These are phyloP conservation scores for Verticillium longisporum DNA, from an alignment of 2,329 filamentous ascomycete species.

Conservation along the genomic window DNA sequence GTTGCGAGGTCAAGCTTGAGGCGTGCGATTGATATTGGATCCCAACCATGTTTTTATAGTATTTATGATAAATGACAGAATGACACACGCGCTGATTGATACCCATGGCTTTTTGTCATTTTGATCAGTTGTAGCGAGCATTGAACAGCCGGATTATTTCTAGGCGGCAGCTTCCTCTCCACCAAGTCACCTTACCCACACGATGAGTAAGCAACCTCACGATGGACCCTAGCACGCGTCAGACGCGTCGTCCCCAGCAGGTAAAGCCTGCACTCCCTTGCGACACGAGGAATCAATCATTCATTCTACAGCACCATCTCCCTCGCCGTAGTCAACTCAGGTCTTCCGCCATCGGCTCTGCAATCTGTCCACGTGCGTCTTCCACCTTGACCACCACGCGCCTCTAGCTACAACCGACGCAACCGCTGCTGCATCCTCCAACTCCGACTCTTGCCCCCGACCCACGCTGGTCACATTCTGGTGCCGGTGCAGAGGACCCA, in stretches of 20 bases:
- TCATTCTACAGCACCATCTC: background rate
- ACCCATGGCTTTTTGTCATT: background rate
- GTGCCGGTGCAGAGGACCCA: slow-evolving; percentile 27
- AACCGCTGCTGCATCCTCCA: background rate
- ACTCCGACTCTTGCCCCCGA: background rate
- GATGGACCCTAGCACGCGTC: no score
- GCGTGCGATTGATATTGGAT: background rate
- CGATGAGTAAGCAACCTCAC: no score
- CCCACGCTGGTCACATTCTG: slow-evolving; percentile 16
- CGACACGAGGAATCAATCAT: no score
- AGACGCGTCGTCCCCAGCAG: no score
- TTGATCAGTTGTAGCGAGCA: no score
- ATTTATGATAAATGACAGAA: background rate
- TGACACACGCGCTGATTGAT: background rate
- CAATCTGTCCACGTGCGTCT: background rate
- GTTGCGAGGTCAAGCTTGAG: background rate
- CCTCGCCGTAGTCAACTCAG: background rate
- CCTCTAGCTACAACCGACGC: background rate
- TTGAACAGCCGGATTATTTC: no score
- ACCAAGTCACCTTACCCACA: no score
- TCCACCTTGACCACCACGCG: slow-evolving; percentile 6
- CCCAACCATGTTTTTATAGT: background rate
- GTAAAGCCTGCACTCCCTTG: background rate
- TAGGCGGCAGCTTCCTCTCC: no score
- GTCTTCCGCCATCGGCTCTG: background rate